phyloP scores from a whole-genome alignment of 2,329 filamentous ascomycete genomes.

The Aureobasidium sp. region DNA sequence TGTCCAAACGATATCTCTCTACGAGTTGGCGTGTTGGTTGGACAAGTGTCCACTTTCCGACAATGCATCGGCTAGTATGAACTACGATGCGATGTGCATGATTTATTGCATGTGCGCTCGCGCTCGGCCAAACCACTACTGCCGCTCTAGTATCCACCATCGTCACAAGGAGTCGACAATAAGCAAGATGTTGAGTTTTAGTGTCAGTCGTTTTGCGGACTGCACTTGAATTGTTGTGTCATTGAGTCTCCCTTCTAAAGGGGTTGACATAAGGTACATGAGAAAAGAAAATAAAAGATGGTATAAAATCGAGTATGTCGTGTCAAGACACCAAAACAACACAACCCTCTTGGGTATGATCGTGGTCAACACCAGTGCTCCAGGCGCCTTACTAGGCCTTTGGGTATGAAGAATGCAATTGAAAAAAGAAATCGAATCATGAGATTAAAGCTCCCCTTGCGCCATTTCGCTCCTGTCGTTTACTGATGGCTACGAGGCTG shows the following conservation, averaged over 20 bases:
- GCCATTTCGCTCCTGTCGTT: conserved; percentile 6
- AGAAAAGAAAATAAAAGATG: not conserved
- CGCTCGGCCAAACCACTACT: not conserved
- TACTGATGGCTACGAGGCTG: not conserved
- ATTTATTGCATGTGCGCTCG: conserved; percentile 6
- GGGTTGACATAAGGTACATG: conserved; percentile 3
- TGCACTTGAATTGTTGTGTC: not conserved
- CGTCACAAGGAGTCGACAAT: conserved; percentile 4
- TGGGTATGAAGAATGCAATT: conserved; percentile 12
- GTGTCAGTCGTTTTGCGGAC: not conserved
- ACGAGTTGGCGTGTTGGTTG: not conserved
- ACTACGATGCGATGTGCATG: conserved; percentile 1
- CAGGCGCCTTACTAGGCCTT: conserved; percentile 10
- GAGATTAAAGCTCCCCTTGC: not conserved
- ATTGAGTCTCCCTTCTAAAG: not conserved
- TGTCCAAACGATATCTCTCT: not conserved
- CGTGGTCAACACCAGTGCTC: conserved; percentile 1
- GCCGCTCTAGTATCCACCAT: not conserved
- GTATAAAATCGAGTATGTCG: not conserved
- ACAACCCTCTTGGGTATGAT: not conserved
- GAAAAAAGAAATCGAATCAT: not conserved
- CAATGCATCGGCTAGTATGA: not conserved
- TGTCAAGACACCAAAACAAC: not conserved
- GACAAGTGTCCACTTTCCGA: conserved; percentile 2
- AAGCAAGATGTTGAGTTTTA: not conserved